phyloP scores from a whole-genome alignment of 495 filamentous ascomycete genomes.

The Parathielavia hyrcaniae region DNA sequence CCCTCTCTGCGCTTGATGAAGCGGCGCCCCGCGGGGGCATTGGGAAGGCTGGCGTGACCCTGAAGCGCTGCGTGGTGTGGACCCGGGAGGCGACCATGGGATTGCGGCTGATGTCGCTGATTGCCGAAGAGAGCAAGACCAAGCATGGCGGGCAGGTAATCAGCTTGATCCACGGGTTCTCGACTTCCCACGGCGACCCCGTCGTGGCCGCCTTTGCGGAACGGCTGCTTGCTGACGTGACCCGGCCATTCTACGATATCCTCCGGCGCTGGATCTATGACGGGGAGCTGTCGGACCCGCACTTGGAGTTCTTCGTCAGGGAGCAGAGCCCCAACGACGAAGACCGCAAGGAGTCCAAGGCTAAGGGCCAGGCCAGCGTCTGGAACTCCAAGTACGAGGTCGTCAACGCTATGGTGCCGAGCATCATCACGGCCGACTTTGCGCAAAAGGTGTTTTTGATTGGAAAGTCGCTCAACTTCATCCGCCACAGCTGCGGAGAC shows the following conservation, averaged over 20 bases:
- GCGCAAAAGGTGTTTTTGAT: slow-evolving; percentile 94
- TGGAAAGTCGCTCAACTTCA: slow-evolving; percentile 97
- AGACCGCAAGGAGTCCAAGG: slow-evolving; percentile 46
- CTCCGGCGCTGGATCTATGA: slow-evolving; percentile 97
- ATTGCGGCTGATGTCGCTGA: slow-evolving; percentile 84
- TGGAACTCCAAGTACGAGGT: slow-evolving; percentile 98
- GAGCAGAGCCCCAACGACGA: slow-evolving; percentile 52
- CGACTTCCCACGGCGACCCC: slow-evolving; percentile 88
- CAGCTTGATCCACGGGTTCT: slow-evolving; percentile 86
- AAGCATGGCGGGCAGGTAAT: slow-evolving; percentile 89
- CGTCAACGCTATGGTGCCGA: slow-evolving; percentile 77
- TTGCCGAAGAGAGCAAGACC: slow-evolving; percentile 83
- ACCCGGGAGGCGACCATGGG: slow-evolving; percentile 96
- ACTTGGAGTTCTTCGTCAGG: slow-evolving; percentile 89
- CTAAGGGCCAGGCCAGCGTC: slow-evolving; percentile 75
- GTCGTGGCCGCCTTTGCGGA: slow-evolving; percentile 93
- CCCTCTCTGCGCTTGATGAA: slow-evolving; percentile 61
- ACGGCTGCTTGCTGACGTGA: slow-evolving; percentile 81
- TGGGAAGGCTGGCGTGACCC: slow-evolving; percentile 84
- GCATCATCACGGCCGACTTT: slow-evolving; percentile 86
- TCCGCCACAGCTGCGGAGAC: slow-evolving; percentile 88
- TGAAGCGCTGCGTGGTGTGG: slow-evolving; percentile 96
- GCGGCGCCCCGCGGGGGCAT: slow-evolving; percentile 57
- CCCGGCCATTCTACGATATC: slow-evolving; percentile 96
- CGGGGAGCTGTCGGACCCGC: slow-evolving; percentile 93